Conservation (phyloP, 2,329 filamentous ascomycete genomes). For the Aspergillus sp. region DNA sequence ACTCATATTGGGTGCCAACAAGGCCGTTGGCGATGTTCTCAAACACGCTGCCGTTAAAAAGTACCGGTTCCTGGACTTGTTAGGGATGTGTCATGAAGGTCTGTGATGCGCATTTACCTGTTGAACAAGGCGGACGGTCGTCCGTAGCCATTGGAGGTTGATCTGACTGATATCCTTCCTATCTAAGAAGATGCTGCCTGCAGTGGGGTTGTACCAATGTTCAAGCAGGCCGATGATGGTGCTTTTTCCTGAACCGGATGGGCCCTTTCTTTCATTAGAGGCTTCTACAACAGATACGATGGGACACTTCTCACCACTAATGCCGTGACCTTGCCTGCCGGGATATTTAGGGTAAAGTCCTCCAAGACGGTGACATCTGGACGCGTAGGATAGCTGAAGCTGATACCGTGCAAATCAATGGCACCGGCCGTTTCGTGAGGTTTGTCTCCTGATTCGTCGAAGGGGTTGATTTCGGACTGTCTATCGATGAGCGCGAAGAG, state of each 20-base stretch:
- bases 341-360: conserved; percentile 32
- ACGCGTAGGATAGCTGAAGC: conserved; percentile 35
- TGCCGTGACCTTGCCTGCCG: conserved; percentile 51
- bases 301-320: conserved; percentile 62
- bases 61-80: conserved; percentile 65
- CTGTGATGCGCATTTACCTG: neutral
- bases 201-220: conserved; percentile 62
- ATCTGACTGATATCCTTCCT: conserved; percentile 34
- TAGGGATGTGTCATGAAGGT: no score
- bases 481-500: conserved; percentile 41
- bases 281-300: no score
- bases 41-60: conserved; percentile 79
- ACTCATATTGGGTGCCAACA: conserved; percentile 43
- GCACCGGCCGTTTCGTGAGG: no score
- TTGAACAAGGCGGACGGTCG: conserved; percentile 22
- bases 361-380: conserved; percentile 40
- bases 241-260: conserved; percentile 63
- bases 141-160: conserved; percentile 26
- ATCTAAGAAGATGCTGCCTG: conserved; percentile 39
- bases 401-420: no score
- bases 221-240: conserved; percentile 71
- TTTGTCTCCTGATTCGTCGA: no score
- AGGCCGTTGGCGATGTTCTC: conserved; percentile 67
- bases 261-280: no score
- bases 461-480: no score